These are phyloP conservation scores for Guyanaporus albipodus DNA, from an alignment of 768 basidiomycete species.

Conservation along the genomic window DNA sequence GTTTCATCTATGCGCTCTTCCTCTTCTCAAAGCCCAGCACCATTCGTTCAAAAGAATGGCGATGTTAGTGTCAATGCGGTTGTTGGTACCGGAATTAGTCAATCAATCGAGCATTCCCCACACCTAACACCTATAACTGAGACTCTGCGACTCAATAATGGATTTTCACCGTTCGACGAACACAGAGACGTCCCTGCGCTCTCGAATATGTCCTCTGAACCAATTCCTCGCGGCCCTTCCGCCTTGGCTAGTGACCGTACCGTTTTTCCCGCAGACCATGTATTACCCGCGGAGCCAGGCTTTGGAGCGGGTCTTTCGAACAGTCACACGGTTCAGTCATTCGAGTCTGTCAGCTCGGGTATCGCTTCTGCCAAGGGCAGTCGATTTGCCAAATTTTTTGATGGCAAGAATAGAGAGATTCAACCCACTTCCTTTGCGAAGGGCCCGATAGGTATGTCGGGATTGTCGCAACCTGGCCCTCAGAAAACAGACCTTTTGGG, in stretches of 20 bases:
- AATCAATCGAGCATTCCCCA: conserved; percentile 16
- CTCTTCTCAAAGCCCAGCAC: conserved; percentile 22
- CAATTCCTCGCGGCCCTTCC: conserved; percentile 17
- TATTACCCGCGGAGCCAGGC: conserved; percentile 11
- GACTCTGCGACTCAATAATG: conserved; percentile 19
- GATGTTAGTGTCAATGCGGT: conserved; percentile 6
- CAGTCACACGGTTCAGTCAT: conserved; percentile 14
- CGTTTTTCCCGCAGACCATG: conserved; percentile 23
- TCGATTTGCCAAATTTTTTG: conserved; percentile 85
- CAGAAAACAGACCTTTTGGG: conserved; percentile 43
- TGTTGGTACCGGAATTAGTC: conserved; percentile 7
- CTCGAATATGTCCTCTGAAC: conserved; percentile 17
- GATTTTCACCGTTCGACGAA: conserved; percentile 60
- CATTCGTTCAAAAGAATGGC: conserved; percentile 25
- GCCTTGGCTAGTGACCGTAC: conserved; percentile 20
- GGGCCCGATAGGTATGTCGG: conserved; percentile 35
- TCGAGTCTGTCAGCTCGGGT: conserved; percentile 37
- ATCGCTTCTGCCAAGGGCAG: conserved; percentile 65
- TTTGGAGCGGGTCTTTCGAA: conserved; percentile 16
- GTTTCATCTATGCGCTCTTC: conserved; percentile 14
- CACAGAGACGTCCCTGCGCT: conserved; percentile 14
- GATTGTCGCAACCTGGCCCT: conserved; percentile 44
- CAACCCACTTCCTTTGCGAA: conserved; percentile 34
- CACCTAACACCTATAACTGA: conserved; percentile 12
- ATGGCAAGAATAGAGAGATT: conserved; percentile 57